A percentile compares a stretch with the other conserved stretches of the same genome.
phyloP scores from a whole-genome alignment of 2,329 filamentous ascomycete genomes.

The Penicillium italicum region DNA sequence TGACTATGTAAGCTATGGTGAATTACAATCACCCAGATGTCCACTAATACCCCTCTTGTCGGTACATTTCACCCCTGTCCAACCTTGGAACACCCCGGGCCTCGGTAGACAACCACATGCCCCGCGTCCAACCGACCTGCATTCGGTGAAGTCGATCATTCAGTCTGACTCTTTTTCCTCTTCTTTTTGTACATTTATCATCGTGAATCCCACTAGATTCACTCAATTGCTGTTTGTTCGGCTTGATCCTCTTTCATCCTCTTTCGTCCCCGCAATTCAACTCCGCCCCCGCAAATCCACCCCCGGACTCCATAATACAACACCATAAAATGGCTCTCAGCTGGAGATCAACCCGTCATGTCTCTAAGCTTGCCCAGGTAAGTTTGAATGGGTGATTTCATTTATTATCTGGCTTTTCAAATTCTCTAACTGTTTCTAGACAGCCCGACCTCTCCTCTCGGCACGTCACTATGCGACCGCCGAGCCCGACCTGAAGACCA shows the following conservation, averaged over 20 bases:
- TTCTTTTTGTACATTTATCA: background rate
- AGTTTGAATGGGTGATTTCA: background rate
- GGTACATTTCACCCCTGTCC: background rate
- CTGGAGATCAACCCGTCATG: conserved; percentile 39
- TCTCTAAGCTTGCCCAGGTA: conserved; percentile 39
- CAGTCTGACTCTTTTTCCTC: background rate
- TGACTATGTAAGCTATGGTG: background rate
- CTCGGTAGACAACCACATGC: conserved; percentile 19
- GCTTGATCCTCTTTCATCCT: background rate
- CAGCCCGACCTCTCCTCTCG: conserved; percentile 22
- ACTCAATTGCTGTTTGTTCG: conserved; percentile 1
- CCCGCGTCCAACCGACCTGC: conserved; percentile 24
- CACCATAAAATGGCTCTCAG: conserved; percentile 31
- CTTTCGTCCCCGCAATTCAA: conserved; percentile 16
- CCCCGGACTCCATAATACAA: conserved; percentile 22
- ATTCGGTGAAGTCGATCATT: conserved; percentile 12
- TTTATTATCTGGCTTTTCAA: background rate
- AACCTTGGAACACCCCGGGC: conserved; percentile 5
- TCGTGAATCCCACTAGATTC: background rate
- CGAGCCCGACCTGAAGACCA: conserved; percentile 86
- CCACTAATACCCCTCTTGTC: background rate
- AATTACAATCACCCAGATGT: background rate
- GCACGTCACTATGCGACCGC: conserved; percentile 54
- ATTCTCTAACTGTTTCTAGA: conserved; percentile 12
- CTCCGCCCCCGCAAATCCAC: conserved; percentile 23